Base-by-base conservation (phyloP, 2,329 filamentous ascomycete species). In the Colletotrichum karsti region DNA sequence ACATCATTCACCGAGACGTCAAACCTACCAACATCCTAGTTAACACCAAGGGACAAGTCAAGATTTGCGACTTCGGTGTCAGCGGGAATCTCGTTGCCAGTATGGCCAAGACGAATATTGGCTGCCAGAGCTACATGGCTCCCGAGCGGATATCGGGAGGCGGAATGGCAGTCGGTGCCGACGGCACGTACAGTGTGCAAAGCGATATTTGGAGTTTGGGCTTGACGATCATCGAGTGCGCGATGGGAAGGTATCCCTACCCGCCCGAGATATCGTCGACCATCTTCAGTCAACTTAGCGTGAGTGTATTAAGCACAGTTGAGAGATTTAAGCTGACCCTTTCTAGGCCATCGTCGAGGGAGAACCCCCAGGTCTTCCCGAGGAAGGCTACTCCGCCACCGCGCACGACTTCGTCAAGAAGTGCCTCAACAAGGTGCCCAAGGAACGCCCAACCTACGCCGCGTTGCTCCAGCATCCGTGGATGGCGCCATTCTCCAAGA, bases 71-170 rank as follows among this genome's bases (percentile, higher is more conserved):
- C 80, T 99, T 99, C 78, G 96, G 96, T 63, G 96, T 99, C 62
- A 97, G 93, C 72, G 96, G 96, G 59, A 99, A 99, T 75, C 83
- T 99, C 24, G 96, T 99, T 22, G 95, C 96, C 24, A 97, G 94
- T 82, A 98, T 98, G 74, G 96, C 96, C 57, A 97, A 97, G 82
- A 99, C 96, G 28, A 99, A 99, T 77, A 99, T 99, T 75, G 96
- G 96, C 41, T 99, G 96, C 76, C 96, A 99, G 81, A 98, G 95
- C 77, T 99, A 99, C 82, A 99, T 99, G 96, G 96, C 96, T 0
- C 96, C 96, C 0, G 96, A 99, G 80, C 87, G 96, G 72, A 99
- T 99, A 74, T 94, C 94, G 8, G 94, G 93, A 54, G 94, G 95
- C 63, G 92, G 92, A 22, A 90, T 94, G 75, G 90, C 93, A 66